Conservation (phyloP, 208 protist genomes). For the Herpetomonas muscarum region DNA sequence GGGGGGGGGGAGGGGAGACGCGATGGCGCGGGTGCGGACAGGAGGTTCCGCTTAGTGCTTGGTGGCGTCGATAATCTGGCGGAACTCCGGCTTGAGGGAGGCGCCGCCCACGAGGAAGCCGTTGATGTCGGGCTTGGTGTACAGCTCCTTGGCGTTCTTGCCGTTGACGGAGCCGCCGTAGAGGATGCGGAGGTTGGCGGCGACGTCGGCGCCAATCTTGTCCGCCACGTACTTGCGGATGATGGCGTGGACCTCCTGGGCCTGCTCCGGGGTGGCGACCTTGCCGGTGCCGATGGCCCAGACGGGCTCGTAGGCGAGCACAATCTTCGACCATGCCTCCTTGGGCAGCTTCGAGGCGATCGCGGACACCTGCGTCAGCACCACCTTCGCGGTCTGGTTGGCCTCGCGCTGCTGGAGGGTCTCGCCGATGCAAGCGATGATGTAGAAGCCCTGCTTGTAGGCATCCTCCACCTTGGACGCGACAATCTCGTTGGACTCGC, state of each 20-base stretch:
- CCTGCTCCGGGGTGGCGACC: conserved; percentile 95
- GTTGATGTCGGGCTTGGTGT: conserved; percentile 94
- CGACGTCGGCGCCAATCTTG: conserved; percentile 89
- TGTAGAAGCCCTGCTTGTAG: conserved; percentile 80
- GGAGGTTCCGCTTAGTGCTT: conserved; percentile 8
- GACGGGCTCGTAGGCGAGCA: conserved; percentile 99
- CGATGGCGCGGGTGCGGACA: not conserved
- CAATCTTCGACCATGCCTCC: conserved; percentile 89
- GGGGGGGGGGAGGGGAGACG: not conserved
- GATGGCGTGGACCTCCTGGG: conserved; percentile 89
- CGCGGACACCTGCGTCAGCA: conserved; percentile 87
- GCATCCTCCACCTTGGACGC: conserved; percentile 90
- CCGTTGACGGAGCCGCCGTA: conserved; percentile 97
- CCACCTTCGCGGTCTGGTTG: conserved; percentile 89
- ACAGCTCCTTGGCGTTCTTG: conserved; percentile 88
- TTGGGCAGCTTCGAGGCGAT: conserved; percentile 66
- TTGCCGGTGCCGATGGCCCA: conserved; percentile 99
- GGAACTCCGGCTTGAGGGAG: conserved; percentile 96
- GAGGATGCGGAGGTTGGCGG: conserved; percentile 91
- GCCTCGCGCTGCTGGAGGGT: conserved; percentile 91
- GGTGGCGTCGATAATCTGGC: conserved; percentile 92
- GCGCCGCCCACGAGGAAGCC: conserved; percentile 99
- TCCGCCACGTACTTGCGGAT: conserved; percentile 89
- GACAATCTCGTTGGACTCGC: conserved; percentile 90
- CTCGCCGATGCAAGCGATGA: conserved; percentile 98